Percentiles rank a stretch among this genome's conserved stretches.
phyloP scores from a whole-genome alignment of 1,284 basidiomycete species.

The Acaromyces ingoldii region DNA sequence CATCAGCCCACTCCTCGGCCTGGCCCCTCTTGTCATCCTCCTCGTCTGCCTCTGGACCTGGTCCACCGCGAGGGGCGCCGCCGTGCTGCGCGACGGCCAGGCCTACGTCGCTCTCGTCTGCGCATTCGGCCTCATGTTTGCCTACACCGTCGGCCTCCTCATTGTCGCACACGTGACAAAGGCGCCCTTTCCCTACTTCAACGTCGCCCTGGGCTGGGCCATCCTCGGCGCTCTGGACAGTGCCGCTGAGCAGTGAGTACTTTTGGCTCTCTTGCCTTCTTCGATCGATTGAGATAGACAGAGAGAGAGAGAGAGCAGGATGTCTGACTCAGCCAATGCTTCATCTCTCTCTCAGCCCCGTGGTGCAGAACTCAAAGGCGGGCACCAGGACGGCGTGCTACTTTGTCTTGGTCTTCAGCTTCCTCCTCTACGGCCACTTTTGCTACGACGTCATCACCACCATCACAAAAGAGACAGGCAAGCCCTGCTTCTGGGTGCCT shows the following conservation, averaged over 20 bases:
- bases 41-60: conserved; percentile 69
- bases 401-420: conserved; percentile 63
- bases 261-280: too few relatives aligned
- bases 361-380: conserved; percentile 64
- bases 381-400: conserved; percentile 66
- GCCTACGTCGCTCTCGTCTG: conserved; percentile 79
- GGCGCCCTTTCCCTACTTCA: conserved; percentile 77
- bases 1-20: conserved; percentile 64
- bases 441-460: conserved; percentile 42
- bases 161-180: conserved; percentile 90
- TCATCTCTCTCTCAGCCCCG: conserved; percentile 58
- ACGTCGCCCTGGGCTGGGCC: conserved; percentile 79
- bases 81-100: conserved; percentile 26
- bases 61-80: conserved; percentile 58
- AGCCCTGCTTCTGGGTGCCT: conserved; percentile 6
- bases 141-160: conserved; percentile 73
- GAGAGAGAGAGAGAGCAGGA: too few relatives aligned
- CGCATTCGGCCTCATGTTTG: conserved; percentile 81
- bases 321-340: not conserved
- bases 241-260: too few relatives aligned
- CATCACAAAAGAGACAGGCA: conserved; percentile 36
- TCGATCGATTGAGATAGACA: too few relatives aligned
- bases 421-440: conserved; percentile 72
- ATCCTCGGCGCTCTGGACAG: conserved; percentile 69
- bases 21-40: conserved; percentile 74